Conservation (phyloP, 306 rosid genomes). For the Acacia confusa region DNA sequence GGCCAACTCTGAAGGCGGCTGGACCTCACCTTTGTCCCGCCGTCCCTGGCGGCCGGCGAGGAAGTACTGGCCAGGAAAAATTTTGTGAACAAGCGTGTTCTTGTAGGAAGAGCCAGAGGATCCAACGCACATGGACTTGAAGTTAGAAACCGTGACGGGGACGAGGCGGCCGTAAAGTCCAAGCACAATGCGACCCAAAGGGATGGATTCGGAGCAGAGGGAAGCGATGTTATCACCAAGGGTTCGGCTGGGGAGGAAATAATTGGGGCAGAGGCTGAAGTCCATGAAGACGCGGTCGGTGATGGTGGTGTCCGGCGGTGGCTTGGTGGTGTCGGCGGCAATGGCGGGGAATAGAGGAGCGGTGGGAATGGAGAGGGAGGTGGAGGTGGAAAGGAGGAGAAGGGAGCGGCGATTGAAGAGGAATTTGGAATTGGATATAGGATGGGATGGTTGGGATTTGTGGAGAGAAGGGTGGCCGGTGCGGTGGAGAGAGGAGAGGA, state of each 20-base stretch:
- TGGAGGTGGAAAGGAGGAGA: constrained; percentile 45
- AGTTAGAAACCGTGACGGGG: constrained; percentile 76
- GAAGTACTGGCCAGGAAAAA: constrained; percentile 76
- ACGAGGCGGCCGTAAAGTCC: constrained; percentile 85
- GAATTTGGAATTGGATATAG: constrained; percentile 21
- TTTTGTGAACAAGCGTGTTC: constrained; percentile 69
- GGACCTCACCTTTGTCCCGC: constrained; percentile 83
- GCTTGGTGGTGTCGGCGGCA: background rate
- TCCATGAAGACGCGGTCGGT: constrained; percentile 93
- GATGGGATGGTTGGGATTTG: constrained; percentile 10
- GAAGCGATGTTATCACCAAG: constrained; percentile 40
- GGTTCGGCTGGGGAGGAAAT: constrained; percentile 64
- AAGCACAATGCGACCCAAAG: constrained; percentile 71
- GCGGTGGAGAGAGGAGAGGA: constrained; percentile 21
- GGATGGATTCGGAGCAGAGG: constrained; percentile 78
- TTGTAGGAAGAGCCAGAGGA: constrained; percentile 58
- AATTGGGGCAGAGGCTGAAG: constrained; percentile 82
- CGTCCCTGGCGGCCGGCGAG: constrained; percentile 87
- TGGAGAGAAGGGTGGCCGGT: background rate
- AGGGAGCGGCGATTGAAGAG: constrained; percentile 53
- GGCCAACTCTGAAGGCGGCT: constrained; percentile 53
- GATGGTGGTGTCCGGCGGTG: constrained; percentile 60
- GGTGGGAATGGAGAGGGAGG: constrained; percentile 42
- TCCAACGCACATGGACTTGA: constrained; percentile 71
- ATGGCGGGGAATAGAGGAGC: constrained; percentile 13